phyloP scores from a whole-genome alignment of 148 eudicot species.

The Euryodendron excelsum region DNA sequence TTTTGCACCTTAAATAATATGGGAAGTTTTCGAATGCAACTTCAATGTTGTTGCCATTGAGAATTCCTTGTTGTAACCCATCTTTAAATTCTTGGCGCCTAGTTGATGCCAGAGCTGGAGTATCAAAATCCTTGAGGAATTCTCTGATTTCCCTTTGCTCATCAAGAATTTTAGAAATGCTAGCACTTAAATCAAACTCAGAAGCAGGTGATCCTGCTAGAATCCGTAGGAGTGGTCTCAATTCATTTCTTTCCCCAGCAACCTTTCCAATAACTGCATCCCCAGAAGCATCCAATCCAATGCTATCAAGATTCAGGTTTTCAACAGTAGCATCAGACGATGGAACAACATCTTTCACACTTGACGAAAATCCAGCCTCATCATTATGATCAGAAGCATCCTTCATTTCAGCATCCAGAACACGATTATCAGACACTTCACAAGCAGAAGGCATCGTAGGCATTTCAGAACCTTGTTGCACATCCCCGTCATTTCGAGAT shows the following conservation, averaged over 20 bases:
- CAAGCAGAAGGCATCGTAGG: conserved; percentile 40
- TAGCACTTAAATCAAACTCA: conserved; percentile 45
- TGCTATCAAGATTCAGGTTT: conserved; percentile 40
- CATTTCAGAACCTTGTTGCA: conserved; percentile 46
- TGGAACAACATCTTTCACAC: conserved; percentile 41
- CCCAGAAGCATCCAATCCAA: conserved; percentile 37
- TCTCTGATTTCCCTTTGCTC: conserved; percentile 51
- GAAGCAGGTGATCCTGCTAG: conserved; percentile 46
- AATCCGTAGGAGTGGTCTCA: conserved; percentile 51
- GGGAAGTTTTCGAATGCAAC: conserved; percentile 76
- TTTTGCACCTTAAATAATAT: conserved; percentile 69
- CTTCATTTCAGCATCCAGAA: conserved; percentile 57
- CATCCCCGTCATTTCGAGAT: conserved; percentile 51
- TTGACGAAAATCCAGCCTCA: conserved; percentile 33
- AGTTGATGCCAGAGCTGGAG: conserved; percentile 38
- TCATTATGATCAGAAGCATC: conserved; percentile 53
- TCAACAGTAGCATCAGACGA: conserved; percentile 40
- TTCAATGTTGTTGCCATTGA: conserved; percentile 47
- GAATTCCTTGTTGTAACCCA: conserved; percentile 45
- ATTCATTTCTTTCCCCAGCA: conserved; percentile 35
- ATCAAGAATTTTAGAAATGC: conserved; percentile 54
- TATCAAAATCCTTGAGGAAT: conserved; percentile 50
- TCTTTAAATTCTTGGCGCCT: conserved; percentile 69
- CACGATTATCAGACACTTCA: conserved; percentile 57
- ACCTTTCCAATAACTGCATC: conserved; percentile 49